These are phyloP conservation scores for Tetrapisispora fleetii DNA, from an alignment of 805 yeast genomes.

Conservation along the genomic window DNA sequence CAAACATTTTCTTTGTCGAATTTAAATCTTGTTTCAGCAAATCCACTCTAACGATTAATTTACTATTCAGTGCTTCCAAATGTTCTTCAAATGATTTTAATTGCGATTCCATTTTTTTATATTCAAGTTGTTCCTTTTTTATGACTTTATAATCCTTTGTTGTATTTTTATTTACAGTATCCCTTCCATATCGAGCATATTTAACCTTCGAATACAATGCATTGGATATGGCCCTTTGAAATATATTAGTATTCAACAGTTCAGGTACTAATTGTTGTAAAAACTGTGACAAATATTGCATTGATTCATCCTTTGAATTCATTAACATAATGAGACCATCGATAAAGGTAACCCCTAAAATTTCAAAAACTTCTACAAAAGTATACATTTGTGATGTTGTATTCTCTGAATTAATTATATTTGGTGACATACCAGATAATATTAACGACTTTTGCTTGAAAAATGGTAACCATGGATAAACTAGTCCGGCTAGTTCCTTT, in stretches of 20 bases:
- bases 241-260: background rate
- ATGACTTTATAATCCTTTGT: background rate
- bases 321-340: background rate
- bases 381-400: background rate
- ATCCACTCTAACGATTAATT: background rate
- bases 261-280: background rate
- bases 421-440: background rate
- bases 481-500: conserved; percentile 14
- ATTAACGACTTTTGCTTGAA: conserved; percentile 6
- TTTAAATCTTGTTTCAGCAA: background rate
- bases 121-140: background rate
- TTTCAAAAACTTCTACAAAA: background rate
- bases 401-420: no score
- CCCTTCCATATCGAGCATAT: no score
- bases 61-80: background rate
- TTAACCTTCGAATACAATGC: background rate
- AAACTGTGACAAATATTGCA: background rate
- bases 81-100: background rate
- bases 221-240: background rate
- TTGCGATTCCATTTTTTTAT: background rate
- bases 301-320: background rate
- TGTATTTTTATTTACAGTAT: background rate
- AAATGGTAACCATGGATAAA: conserved; percentile 26
- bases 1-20: background rate
- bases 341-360: background rate